Base-by-base conservation (phyloP, 208 protist genomes). In the Acanthamoeba triangularis region DNA sequence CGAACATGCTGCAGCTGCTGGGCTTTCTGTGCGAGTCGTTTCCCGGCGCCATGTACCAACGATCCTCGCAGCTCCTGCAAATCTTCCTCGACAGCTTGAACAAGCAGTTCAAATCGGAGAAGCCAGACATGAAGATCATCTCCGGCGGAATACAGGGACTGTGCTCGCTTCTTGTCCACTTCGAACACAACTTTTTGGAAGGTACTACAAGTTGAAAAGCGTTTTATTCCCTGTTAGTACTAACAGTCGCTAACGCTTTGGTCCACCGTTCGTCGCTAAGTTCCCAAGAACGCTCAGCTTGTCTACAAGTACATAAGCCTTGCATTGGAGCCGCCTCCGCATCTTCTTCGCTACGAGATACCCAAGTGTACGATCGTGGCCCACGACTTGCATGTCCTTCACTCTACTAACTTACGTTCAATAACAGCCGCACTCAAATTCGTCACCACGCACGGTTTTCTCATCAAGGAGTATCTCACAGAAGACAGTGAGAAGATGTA, bases 121-220 rank as follows among this genome's bases (percentile, higher is more conserved):
- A 95, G 52, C 95, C 95, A 4, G 95, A 96, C 52, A 96, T 96
- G 95, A 92, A 96, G 90, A 94, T 96, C 52, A 96, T 96, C 49
- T 95, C 95, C 18, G 95, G 95, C 23, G 95, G 88, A 5, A 90
- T 96, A n/a, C 82, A 88, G 52, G 95, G 95, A 7, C 37, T 96
- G 33, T 90, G 80, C n/a, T 93, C 80, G 18, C 76, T 96, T n/a
- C 90, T 96, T 13, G 44, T 96, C 59, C 41, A 96, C 67, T 95
- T 96, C 37, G 74, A 72, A 20, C 69, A 94, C 65, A 74, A 96
- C 47, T 96, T 96, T 25, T 33, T 94, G 7, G 49, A 80, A 65
- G 72, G 91, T 94, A 85, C 54, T 10, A 3, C 76, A 28, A n/a
- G 13, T 78, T 18, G 23, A 47, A 44, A 8, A 78, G 3, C 67